Evolutionary conservation across 345 rosid genomes (phyloP).

Genomic region (Syzygium aqueum): DNA sequence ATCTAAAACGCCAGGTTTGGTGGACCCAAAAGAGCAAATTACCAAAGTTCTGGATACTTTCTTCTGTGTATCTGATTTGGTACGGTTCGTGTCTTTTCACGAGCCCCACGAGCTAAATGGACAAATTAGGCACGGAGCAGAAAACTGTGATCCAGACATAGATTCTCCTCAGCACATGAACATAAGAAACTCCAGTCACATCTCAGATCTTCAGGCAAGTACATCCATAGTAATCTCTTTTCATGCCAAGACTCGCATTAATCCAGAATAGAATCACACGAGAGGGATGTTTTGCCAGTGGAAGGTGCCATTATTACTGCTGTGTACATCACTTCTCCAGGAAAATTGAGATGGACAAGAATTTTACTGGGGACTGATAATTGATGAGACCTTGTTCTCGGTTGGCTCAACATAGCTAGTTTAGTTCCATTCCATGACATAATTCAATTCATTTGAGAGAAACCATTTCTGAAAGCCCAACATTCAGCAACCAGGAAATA

Average conservation of each 20-base stretch:
- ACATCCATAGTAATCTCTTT: neutral
- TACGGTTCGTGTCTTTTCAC: neutral
- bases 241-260: neutral
- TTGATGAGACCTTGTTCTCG: neutral
- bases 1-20: neutral
- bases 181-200: neutral
- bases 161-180: neutral
- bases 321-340: neutral
- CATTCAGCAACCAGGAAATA: neutral
- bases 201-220: neutral
- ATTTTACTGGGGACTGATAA: neutral
- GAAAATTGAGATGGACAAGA: neutral
- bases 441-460: neutral
- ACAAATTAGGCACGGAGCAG: neutral
- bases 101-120: neutral
- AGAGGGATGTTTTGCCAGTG: neutral
- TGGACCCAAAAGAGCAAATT: neutral
- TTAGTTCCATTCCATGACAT: neutral
- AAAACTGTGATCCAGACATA: rapidly evolving
- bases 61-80: neutral
- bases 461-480: neutral
- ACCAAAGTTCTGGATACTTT: neutral
- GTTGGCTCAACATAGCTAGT: neutral
- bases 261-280: neutral
- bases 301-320: neutral